These are phyloP conservation scores for Nannizziopsis barbatae DNA, from an alignment of 2,329 filamentous ascomycete genomes.

Conservation along the genomic window DNA sequence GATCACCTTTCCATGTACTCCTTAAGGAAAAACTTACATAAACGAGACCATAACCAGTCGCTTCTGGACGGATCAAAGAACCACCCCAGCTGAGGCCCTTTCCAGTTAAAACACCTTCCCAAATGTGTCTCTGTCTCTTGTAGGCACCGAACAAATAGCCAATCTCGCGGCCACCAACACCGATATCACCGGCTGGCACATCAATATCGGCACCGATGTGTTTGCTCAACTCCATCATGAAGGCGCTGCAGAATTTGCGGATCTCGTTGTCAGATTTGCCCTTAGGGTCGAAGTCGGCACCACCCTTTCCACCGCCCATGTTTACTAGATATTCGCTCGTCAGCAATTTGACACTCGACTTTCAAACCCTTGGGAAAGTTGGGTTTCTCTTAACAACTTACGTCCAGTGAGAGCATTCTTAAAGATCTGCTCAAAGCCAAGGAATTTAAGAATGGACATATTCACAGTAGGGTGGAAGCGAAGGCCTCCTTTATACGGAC, in stretches of 20 bases:
- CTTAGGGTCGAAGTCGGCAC: slow-evolving; percentile 97
- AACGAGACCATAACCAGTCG: slow-evolving; percentile 89
- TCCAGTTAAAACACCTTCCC: slow-evolving; percentile 92
- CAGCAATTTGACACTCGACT: not conserved
- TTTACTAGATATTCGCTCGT: slow-evolving; percentile 46
- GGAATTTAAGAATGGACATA: slow-evolving; percentile 74
- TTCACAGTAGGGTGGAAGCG: slow-evolving; percentile 75
- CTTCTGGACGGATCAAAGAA: slow-evolving; percentile 86
- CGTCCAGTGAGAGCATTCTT: slow-evolving; percentile 96
- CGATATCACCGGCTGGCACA: slow-evolving; percentile 93
- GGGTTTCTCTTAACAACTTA: slow-evolving; percentile 41
- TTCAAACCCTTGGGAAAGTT: not conserved
- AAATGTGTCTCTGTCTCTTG: slow-evolving; percentile 75
- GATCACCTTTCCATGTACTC: not conserved
- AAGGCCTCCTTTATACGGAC: slow-evolving; percentile 95
- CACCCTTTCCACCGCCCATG: slow-evolving; percentile 97
- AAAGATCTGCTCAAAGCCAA: slow-evolving; percentile 99
- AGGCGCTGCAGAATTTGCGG: slow-evolving; percentile 87
- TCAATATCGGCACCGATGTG: slow-evolving; percentile 96
- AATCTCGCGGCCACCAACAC: slow-evolving; percentile 82
- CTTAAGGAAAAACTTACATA: slow-evolving; percentile 48
- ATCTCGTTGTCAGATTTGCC: slow-evolving; percentile 97
- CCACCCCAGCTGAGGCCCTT: slow-evolving; percentile 93
- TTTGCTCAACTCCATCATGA: slow-evolving; percentile 91
- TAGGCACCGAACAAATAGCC: slow-evolving; percentile 93